Evolutionary conservation across 2,329 filamentous ascomycete genomes (phyloP).

Genomic region (Alternaria dauci): DNA sequence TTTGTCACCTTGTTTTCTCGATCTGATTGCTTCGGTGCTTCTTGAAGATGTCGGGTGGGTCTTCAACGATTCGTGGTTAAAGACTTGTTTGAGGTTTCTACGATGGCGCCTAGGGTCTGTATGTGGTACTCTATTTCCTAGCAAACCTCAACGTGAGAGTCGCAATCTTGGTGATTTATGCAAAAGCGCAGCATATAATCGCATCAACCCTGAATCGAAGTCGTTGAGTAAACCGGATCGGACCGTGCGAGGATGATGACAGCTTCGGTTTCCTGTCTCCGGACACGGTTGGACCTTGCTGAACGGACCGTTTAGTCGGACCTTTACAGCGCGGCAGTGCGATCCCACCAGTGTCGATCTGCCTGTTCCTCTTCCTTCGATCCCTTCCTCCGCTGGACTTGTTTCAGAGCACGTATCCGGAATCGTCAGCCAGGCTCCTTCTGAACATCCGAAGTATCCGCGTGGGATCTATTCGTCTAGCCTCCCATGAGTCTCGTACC

Average conservation of each 20-base stretch:
- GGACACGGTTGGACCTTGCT: not conserved
- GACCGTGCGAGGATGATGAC: not conserved
- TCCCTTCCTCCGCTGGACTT: not conserved
- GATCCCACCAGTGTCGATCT: not conserved
- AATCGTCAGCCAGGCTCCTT: conserved; percentile 2
- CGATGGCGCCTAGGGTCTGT: not conserved
- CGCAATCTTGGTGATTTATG: not conserved
- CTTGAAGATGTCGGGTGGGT: not conserved
- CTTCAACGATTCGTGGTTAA: not conserved
- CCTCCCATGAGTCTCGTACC: not conserved
- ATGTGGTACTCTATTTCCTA: not conserved
- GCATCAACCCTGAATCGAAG: not conserved
- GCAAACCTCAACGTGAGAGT: not conserved
- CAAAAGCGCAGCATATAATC: not conserved
- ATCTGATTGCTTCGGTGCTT: not conserved
- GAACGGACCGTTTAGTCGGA: conserved; percentile 3
- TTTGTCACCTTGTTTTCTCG: not conserved
- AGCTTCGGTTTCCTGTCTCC: not conserved
- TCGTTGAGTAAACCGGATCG: not conserved
- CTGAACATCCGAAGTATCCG: not conserved
- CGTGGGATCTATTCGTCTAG: not conserved
- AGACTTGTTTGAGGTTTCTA: not conserved
- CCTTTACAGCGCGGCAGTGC: not conserved
- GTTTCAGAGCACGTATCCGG: conserved; percentile 1
- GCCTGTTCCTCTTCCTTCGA: not conserved